Base-by-base conservation (phyloP, 2,329 filamentous ascomycete genomes). In the Stromatinia cepivora region DNA sequence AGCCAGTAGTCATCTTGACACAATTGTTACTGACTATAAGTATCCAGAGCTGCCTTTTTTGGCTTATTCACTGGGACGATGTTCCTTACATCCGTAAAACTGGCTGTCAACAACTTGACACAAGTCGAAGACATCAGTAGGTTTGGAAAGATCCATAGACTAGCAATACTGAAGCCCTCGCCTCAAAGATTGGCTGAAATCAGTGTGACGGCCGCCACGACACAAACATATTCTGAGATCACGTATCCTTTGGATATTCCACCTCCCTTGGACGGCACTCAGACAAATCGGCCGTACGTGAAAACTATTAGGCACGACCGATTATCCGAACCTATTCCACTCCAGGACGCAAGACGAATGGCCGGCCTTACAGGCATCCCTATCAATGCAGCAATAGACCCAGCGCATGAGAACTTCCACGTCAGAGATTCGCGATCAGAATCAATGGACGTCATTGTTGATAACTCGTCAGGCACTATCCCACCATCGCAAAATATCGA, bases 11-110 rank as follows among this genome's bases (percentile, higher is more conserved):
- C 57, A 66, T 25, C 31, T 64, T 39, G 36, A 70, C 64, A 36
- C 69, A 63, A 45, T 52, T 53, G 31, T 22, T 54, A 25, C 48
- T 58, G 22, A 56, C 36, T 48, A 74, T 25, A 61, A 25, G 2
- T 46, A 31, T 59, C 72, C 69, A 77, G 84, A 72, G 84, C 86
- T 39, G 85, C 82, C 17, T 84, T 97, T 69, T 97, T 97, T 76
- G 87, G 87, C 52, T 79, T 97, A n/a, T 98, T 98, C 79, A 85
- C 90, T 0, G 83, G 86, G 31, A 87, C 89, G 67, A 97, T 98
- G 93, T 85, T 89, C 3, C 76, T 85, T 52, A 94, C 89, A 59
- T 92, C 92, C 5, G 77, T 90, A 52, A 87, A 90, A 72, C 89
- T 93, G 75, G 85, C 90, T 52, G 80, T 90, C 59, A 81, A 85